These are phyloP conservation scores for Fusarium sp. DNA, from an alignment of 2,329 filamentous ascomycete species.

Conservation along the genomic window DNA sequence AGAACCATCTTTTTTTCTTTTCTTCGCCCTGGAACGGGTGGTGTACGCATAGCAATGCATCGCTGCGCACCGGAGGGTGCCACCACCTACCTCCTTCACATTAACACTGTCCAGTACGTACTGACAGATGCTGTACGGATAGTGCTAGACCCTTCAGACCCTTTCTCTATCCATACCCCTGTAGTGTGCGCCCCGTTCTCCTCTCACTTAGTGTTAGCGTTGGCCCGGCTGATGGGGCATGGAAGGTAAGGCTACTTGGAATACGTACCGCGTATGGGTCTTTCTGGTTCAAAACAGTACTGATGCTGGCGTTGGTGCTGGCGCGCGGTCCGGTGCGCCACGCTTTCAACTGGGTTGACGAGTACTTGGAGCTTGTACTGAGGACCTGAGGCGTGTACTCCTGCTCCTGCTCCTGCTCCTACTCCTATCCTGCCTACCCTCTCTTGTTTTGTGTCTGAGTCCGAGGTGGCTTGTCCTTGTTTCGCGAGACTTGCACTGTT, in stretches of 20 bases:
- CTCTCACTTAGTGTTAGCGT: slow-evolving; percentile 17
- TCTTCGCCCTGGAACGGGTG: slow-evolving; percentile 14
- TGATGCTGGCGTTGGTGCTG: slow-evolving; percentile 11
- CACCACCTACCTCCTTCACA: neutral
- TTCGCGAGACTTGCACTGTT: slow-evolving; percentile 11
- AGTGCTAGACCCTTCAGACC: slow-evolving; percentile 22
- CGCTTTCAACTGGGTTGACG: slow-evolving; percentile 20
- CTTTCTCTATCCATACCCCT: slow-evolving; percentile 13
- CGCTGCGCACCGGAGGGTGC: neutral
- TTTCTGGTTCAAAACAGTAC: slow-evolving; percentile 1
- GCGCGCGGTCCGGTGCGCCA: slow-evolving; percentile 41
- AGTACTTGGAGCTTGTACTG: slow-evolving; percentile 34
- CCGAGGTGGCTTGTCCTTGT: slow-evolving; percentile 41
- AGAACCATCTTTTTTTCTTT: slow-evolving; percentile 26
- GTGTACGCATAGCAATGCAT: slow-evolving; percentile 16
- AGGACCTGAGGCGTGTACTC: slow-evolving; percentile 29
- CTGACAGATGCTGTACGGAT: neutral
- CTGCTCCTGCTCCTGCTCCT: neutral
- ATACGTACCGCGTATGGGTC: slow-evolving; percentile 18
- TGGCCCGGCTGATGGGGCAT: slow-evolving; percentile 17
- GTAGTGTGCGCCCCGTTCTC: slow-evolving; percentile 2
- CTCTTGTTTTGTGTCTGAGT: slow-evolving; percentile 30
- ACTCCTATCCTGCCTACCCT: neutral
- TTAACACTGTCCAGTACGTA: neutral
- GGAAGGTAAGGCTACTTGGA: slow-evolving; percentile 13